Conservation (phyloP, 2,329 filamentous ascomycete genomes). For the Rachicladosporium sp. region DNA sequence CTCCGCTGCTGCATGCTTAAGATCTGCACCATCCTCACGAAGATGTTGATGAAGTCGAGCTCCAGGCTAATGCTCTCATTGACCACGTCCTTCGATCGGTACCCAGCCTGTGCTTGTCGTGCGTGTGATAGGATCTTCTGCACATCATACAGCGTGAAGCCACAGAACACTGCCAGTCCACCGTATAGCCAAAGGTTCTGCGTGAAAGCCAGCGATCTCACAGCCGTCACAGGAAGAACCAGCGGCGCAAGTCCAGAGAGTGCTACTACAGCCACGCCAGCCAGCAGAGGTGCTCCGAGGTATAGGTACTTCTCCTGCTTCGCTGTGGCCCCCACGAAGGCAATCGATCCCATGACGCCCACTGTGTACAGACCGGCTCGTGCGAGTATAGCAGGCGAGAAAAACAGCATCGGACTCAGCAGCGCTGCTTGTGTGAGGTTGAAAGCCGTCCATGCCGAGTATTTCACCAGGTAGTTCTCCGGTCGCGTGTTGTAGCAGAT, state of each 20-base stretch:
- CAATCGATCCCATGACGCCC: conserved; percentile 94
- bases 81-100: conserved; percentile 76
- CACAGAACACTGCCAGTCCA: conserved; percentile 82
- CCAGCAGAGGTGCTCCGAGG: conserved; percentile 85
- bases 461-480: conserved; percentile 80
- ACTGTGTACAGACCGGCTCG: conserved; percentile 92
- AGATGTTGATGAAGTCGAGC: conserved; percentile 97
- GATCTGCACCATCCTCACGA: conserved; percentile 88
- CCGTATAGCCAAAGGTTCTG: conserved; percentile 95
- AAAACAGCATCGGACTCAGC: conserved; percentile 80
- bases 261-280: conserved; percentile 82
- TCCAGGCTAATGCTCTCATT: conserved; percentile 93
- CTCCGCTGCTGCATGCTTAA: conserved; percentile 37
- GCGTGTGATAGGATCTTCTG: conserved; percentile 91
- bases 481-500: conserved; percentile 62
- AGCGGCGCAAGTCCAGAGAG: conserved; percentile 85
- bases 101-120: conserved; percentile 66
- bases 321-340: conserved; percentile 88
- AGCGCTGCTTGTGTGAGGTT: conserved; percentile 91
- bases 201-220: conserved; percentile 72
- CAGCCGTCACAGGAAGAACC: conserved; percentile 75
- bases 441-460: conserved; percentile 85
- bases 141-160: conserved; percentile 97
- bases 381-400: conserved; percentile 73
- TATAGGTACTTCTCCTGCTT: conserved; percentile 99